Evolutionary conservation across 345 rosid species (phyloP).

Genomic region (Ricinus communis): DNA sequence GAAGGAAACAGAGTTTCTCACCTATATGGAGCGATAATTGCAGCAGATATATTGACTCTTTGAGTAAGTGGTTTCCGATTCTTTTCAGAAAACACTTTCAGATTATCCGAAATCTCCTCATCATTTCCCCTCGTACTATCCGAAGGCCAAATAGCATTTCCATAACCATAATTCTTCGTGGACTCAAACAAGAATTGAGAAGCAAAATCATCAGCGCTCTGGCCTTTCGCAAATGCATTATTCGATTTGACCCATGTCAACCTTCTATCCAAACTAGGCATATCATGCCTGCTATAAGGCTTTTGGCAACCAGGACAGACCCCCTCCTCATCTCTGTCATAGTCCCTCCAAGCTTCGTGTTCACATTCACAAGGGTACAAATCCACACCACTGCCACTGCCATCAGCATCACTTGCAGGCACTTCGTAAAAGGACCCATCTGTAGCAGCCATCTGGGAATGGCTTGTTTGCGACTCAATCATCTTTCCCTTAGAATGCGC

Average conservation of each 20-base stretch:
- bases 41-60: constrained; percentile 42
- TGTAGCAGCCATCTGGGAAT: constrained; percentile 26
- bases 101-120: constrained; percentile 23
- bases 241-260: constrained; percentile 31
- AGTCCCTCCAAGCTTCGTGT: constrained; percentile 49
- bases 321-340: constrained; percentile 44
- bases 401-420: constrained; percentile 43
- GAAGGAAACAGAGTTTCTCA: constrained; percentile 18
- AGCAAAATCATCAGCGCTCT: constrained; percentile 37
- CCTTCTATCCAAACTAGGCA: constrained; percentile 29
- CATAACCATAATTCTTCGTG: constrained; percentile 47
- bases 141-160: constrained; percentile 49
- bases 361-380: constrained; percentile 47
- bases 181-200: constrained; percentile 45
- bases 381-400: constrained; percentile 33
- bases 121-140: constrained; percentile 26
- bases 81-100: constrained; percentile 26
- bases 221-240: constrained; percentile 17
- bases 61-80: constrained; percentile 58
- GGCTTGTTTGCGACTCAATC: constrained; percentile 29
- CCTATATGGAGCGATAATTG: constrained; percentile 53
- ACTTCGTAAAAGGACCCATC: constrained; percentile 36
- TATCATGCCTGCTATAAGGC: constrained; percentile 35
- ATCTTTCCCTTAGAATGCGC: constrained; percentile 42
- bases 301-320: constrained; percentile 55